Evolutionary conservation across 108 stramenopile species (phyloP), one percentile per base, ranked within the genome.

Genomic region (Mediolabrus comicus): DNA sequence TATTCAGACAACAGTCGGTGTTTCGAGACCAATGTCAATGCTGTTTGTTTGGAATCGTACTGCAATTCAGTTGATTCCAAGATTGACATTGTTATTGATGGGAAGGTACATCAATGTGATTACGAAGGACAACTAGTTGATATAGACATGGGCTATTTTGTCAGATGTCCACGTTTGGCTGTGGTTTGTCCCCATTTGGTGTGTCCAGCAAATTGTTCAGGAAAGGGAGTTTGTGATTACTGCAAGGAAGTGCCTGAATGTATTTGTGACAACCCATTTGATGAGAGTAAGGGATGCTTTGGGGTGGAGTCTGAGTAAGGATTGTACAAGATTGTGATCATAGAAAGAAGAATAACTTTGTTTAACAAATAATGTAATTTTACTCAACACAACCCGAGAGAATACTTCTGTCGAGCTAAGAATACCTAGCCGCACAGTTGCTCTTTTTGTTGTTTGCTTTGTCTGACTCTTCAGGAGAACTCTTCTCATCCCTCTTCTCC

Each of bases 221-320:
- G 80, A 34, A 81, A 67, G 32, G 79, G 79, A 22, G 74, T 76
- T 1, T 80, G 80, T 31, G 80, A 72, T 72, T 72, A 77, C 38
- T 76, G 71, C 57, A 34, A 25, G n/a, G 75, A 77, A 7, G 33
- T 72, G 3, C 80, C 80, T 12, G 11, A 19, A 4, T 77, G 80
- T 49, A 36, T 77, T n/a, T 81, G 75, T 36, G 71, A 81, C 25
- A 46, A 76, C 43, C 63, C 70, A 7, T 66, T 67, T 54, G 71
- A 81, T 51, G 31, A 72, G 24, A 67, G 71, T n/a, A 58, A 75
- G 60, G 75, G 65, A 4, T 81, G 80, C 57, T 80, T 27, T 52
- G 64, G 46, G 16, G 52, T 29, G 16, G 33, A 51, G 28, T 65
- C 46, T 7, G 7, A n/a, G 19, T 25, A 30, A 27, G 11, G 46